phyloP scores from a whole-genome alignment of 2,329 filamentous ascomycete genomes.

The Hypomyces rosellus region DNA sequence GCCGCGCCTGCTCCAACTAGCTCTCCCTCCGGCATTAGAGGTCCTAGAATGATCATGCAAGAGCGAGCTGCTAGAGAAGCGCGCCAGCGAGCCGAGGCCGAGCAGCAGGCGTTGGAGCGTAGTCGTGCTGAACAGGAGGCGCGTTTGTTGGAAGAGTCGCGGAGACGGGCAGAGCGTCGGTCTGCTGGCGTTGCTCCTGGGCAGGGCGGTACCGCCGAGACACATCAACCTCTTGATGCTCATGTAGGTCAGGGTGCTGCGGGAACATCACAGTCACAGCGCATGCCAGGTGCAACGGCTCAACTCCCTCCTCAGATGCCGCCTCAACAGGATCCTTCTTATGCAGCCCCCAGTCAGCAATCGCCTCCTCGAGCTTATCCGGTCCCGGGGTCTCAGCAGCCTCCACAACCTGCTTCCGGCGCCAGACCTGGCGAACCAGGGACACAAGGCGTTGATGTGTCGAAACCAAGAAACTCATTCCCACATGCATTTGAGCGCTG shows the following conservation, averaged over 20 bases:
- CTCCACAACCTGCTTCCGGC: constrained; percentile 13
- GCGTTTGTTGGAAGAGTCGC: constrained; percentile 47
- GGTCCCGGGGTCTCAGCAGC: constrained; percentile 15
- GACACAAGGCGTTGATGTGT: constrained; percentile 15
- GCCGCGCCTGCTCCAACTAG: constrained; percentile 46
- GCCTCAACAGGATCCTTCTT: constrained; percentile 13
- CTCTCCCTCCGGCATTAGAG: constrained; percentile 63
- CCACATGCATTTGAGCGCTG: constrained; percentile 96
- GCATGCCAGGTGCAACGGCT: not conserved
- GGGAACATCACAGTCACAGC: constrained; percentile 19
- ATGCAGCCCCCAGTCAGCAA: constrained; percentile 8
- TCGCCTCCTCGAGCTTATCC: constrained; percentile 8
- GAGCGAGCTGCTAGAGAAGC: constrained; percentile 74
- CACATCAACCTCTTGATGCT: constrained; percentile 29
- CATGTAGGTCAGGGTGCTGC: constrained; percentile 22
- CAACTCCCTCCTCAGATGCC: constrained; percentile 17
- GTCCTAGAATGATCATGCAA: constrained; percentile 88
- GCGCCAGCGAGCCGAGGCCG: constrained; percentile 59
- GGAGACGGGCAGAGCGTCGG: constrained; percentile 55
- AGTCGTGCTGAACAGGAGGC: constrained; percentile 54
- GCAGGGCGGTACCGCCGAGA: constrained; percentile 24
- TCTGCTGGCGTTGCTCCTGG: constrained; percentile 42
- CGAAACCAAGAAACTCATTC: constrained; percentile 62
- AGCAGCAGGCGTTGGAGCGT: constrained; percentile 48
- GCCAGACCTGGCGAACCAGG: constrained; percentile 16